A percentile compares a stretch with the other conserved stretches of the same genome.
phyloP scores from a whole-genome alignment of 192 early-diverging fungal species.

The Mortierella hygrophila region DNA sequence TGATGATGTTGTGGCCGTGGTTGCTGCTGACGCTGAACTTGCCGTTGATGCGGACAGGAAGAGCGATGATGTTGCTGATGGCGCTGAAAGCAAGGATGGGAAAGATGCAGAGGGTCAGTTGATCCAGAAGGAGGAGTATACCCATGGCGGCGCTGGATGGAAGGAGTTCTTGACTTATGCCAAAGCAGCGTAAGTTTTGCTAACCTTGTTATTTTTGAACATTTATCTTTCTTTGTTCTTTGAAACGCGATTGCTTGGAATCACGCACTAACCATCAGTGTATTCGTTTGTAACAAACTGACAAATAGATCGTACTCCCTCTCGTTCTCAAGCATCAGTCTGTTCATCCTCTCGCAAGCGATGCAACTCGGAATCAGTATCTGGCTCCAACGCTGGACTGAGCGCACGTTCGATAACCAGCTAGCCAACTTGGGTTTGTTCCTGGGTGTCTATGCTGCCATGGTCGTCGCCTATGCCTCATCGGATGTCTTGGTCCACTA shows the following conservation, averaged over 20 bases:
- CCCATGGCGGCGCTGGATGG: conserved; percentile 80
- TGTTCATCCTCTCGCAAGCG: conserved; percentile 9
- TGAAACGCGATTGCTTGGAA: not conserved
- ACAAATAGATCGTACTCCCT: conserved; percentile 11
- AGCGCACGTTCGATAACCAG: not conserved
- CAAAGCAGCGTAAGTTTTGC: conserved; percentile 57
- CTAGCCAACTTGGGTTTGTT: not conserved
- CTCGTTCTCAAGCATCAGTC: not conserved
- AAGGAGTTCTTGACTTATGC: conserved; percentile 81
- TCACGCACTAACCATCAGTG: conserved; percentile 58
- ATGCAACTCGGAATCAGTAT: conserved; percentile 21
- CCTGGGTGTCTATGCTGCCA: conserved; percentile 21
- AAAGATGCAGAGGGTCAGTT: conserved; percentile 56
- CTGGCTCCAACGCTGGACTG: conserved; percentile 18
- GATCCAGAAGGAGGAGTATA: conserved; percentile 83
- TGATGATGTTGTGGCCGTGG: not conserved
- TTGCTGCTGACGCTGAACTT: not conserved
- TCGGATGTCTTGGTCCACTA: conserved; percentile 17
- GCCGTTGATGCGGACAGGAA: not conserved
- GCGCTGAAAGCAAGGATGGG: not conserved
- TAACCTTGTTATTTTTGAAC: not conserved
- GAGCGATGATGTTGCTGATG: conserved; percentile 29
- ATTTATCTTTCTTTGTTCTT: not conserved
- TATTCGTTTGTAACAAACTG: not conserved
- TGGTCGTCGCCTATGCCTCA: conserved; percentile 10